Evolutionary conservation across 2,329 filamentous ascomycete species (phyloP).

Genomic region (Elsinoe batatas): DNA sequence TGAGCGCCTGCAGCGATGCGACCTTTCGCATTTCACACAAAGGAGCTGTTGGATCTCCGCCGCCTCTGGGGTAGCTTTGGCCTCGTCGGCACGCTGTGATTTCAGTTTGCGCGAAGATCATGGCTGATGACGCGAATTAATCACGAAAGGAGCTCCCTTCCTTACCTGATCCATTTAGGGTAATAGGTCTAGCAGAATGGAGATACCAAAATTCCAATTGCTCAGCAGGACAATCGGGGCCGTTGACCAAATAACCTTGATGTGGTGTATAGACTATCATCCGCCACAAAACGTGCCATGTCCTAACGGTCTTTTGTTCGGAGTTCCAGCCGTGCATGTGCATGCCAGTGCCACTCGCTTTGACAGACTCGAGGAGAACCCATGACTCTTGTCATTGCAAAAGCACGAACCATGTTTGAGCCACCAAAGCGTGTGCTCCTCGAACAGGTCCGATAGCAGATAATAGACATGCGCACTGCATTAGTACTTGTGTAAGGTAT

Average conservation of each 20-base stretch:
- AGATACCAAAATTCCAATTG: background rate
- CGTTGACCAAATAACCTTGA: background rate
- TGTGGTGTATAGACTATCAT: background rate
- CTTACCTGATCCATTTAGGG: background rate
- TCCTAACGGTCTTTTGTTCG: background rate
- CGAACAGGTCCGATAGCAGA: background rate
- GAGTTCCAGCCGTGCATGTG: background rate
- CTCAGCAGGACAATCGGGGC: background rate
- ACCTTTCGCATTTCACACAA: background rate
- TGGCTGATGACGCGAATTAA: background rate
- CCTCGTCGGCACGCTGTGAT: background rate
- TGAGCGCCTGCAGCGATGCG: background rate
- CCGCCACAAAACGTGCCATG: conserved; percentile 6
- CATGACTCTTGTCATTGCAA: conserved; percentile 4
- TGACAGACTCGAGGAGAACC: background rate
- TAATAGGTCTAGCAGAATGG: background rate
- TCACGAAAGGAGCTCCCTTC: background rate
- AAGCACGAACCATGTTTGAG: conserved; percentile 10
- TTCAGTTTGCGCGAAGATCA: background rate
- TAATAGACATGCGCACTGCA: background rate
- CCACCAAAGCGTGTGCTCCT: background rate
- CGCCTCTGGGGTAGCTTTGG: background rate
- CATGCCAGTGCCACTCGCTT: background rate
- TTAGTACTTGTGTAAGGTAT: background rate
- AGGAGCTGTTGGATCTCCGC: background rate